phyloP scores from a whole-genome alignment of 768 basidiomycete genomes.

The Auriscalpium orientale region DNA sequence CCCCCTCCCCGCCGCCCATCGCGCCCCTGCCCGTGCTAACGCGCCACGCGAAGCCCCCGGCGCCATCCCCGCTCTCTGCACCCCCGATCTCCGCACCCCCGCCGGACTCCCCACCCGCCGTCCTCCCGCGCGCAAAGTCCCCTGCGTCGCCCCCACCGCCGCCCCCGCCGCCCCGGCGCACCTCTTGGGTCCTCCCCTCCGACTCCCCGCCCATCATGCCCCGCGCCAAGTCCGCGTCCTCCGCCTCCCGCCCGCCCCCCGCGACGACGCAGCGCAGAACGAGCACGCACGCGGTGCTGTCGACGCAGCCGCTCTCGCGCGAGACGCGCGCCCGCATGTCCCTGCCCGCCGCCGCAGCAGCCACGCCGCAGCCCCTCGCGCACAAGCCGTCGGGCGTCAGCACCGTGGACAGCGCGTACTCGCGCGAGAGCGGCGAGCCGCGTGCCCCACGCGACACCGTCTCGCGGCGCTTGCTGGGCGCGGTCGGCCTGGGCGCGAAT shows the following conservation, averaged over 20 bases:
- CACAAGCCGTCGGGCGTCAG: constrained; percentile 26
- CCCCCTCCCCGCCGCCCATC: neutral
- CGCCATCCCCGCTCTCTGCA: neutral
- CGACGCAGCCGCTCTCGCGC: neutral
- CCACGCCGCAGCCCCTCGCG: neutral
- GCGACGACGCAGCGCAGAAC: constrained; percentile 10
- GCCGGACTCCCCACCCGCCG: neutral
- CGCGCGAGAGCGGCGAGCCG: constrained; percentile 32
- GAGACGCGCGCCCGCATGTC: neutral
- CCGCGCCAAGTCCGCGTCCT: neutral
- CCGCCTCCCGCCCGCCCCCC: constrained; percentile 1
- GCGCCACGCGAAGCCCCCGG: neutral
- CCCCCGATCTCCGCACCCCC: neutral
- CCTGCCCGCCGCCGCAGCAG: constrained; percentile 2
- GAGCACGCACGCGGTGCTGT: neutral
- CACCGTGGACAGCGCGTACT: constrained; percentile 27
- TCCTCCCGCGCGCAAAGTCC: neutral
- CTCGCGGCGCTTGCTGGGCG: constrained; percentile 16
- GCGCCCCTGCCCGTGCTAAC: neutral
- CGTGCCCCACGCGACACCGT: constrained; percentile 10
- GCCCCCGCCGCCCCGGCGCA: neutral
- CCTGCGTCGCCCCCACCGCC: neutral
- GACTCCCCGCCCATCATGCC: neutral
- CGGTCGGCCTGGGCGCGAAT: constrained; percentile 7
- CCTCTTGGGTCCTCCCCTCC: neutral